These are phyloP conservation scores for Umbelopsis sp. DNA, from an alignment of 192 early-diverging fungal genomes.

Conservation along the genomic window DNA sequence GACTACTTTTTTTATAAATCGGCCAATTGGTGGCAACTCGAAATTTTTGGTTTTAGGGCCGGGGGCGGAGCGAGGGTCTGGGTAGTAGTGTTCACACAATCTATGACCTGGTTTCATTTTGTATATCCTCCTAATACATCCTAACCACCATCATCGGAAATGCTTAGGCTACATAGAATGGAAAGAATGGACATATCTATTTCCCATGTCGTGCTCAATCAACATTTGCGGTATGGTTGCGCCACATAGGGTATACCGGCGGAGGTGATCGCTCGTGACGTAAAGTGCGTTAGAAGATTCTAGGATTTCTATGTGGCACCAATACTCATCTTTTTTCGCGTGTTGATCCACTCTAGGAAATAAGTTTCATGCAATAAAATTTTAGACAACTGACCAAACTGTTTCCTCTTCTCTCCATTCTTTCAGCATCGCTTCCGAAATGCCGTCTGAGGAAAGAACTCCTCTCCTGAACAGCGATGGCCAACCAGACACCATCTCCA, in stretches of 20 bases:
- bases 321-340: background rate
- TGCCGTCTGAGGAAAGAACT: constrained; percentile 10
- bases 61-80: no score
- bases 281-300: background rate
- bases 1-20: no score
- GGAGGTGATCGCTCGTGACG: background rate
- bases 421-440: constrained; percentile 1
- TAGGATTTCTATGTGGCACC: background rate
- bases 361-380: background rate
- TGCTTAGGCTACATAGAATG: background rate
- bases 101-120: no score
- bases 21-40: no score
- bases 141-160: no score
- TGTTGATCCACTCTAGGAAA: background rate
- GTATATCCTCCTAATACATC: no score
- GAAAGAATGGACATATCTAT: background rate
- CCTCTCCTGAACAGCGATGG: constrained; percentile 5
- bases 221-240: background rate
- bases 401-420: background rate
- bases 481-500: background rate
- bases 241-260: background rate
- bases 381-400: background rate
- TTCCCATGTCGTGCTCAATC: background rate
- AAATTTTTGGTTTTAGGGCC: no score
- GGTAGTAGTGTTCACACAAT: no score